Base-by-base conservation (phyloP, 805 yeast species). In the Lachancea sp. region DNA sequence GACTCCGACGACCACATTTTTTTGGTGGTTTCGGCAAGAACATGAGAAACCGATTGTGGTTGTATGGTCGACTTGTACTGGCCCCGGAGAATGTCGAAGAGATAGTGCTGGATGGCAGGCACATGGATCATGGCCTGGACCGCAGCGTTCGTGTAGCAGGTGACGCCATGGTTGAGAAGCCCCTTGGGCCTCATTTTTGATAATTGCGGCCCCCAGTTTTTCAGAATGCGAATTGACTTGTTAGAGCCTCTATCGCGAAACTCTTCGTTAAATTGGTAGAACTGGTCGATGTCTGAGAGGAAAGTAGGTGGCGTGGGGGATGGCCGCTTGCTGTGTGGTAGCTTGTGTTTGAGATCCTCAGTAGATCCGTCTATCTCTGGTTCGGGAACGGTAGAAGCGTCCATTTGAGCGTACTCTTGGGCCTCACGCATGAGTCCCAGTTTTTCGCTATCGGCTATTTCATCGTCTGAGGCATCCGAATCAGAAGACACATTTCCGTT, bases 91-190 rank as follows among this genome's bases (percentile, higher is more conserved):
- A 88, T 77, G 47, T 85, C 90, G 35, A 73, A 69, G 44, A 93
- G 68, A 60, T 90, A 93, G 60, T 87, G 91, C 55, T 85, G 85
- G 45, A 91, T 65, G 3, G 97, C 95, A 7, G 99, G 97, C 16
- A 89, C 79, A 58, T 91, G 99, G 30, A 90, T 67, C 72, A 93
- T 68, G 1, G 95, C 81, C 68, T 91, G 98, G 20, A 93, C 81
- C 1, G 97, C 97, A 6, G 96, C 83, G 64, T 93, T 91, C 77
- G 91, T 90, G 67, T 91, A 91, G 63, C 99, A 91, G 3, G 98
- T 91, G 38, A 93, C 98, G 34, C 97, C 97, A 54, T 84, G 90
- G 64, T 91, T 91, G 41, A 85, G 65, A 41, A 91, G 69, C 0
- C 99, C 99, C 22, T 66, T 54, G n/a, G 82, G 82, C 30, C 74